Evolutionary conservation across 768 basidiomycete genomes (phyloP).

Genomic region (Suillus subluteus): DNA sequence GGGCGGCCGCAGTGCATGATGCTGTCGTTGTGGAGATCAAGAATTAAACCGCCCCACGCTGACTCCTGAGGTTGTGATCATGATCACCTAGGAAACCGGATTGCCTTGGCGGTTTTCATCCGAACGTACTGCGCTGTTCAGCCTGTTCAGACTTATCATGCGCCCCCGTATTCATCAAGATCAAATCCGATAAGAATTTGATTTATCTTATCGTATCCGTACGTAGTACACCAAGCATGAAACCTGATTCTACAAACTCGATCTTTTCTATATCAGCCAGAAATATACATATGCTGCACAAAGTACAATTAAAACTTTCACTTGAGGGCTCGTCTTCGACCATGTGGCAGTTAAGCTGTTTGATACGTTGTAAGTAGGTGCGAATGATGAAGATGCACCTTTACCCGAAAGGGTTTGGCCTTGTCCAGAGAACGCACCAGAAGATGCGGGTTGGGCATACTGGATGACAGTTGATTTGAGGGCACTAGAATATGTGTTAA

Average conservation of each 20-base stretch:
- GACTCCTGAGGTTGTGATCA: not conserved
- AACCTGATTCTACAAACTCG: constrained; percentile 2
- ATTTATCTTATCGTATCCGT: not conserved
- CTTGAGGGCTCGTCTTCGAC: constrained; percentile 63
- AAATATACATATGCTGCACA: constrained; percentile 65
- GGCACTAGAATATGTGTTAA: constrained; percentile 42
- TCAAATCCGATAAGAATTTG: not conserved
- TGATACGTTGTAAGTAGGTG: constrained; percentile 37
- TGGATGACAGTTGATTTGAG: constrained; percentile 62
- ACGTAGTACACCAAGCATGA: not conserved
- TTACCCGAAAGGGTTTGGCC: constrained; percentile 60
- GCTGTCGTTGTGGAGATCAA: not conserved
- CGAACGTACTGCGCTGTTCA: not conserved
- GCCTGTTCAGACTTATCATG: not conserved
- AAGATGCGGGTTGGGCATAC: constrained; percentile 47
- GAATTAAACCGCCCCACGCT: not conserved
- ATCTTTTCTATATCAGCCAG: constrained; percentile 40
- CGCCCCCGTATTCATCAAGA: not conserved
- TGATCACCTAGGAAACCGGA: not conserved
- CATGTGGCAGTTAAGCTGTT: constrained; percentile 41
- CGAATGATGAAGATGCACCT: constrained; percentile 49
- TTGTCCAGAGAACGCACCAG: constrained; percentile 64
- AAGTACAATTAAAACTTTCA: constrained; percentile 65
- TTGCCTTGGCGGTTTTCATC: not conserved
- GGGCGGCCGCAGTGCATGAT: not conserved